phyloP scores from a whole-genome alignment of 306 rosid genomes.

The Ochetophila trinervis region DNA sequence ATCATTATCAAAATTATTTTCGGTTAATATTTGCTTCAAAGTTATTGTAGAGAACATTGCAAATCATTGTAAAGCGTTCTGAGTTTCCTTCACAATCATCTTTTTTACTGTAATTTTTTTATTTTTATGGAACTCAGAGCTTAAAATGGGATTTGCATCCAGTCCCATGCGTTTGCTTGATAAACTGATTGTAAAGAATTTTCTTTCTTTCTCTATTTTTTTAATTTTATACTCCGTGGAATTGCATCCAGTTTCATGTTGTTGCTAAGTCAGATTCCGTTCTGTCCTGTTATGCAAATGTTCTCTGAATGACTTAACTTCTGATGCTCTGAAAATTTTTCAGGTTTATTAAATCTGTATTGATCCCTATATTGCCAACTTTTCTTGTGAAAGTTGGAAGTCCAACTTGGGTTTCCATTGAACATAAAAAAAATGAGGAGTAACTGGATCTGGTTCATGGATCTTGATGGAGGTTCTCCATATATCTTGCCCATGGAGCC shows the following conservation, averaged over 20 bases:
- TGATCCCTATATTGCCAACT: constrained; percentile 4
- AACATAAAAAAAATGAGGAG: constrained; percentile 44
- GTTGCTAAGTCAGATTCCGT: not conserved
- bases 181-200: too few species aligned
- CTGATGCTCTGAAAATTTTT: constrained; percentile 15
- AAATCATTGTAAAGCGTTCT: not conserved
- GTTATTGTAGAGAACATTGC: not conserved
- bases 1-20: not conserved
- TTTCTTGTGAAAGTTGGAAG: constrained; percentile 4
- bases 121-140: too few species aligned
- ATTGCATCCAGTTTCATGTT: not conserved
- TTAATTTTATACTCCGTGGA: too few species aligned
- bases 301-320: too few species aligned
- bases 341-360: constrained; percentile 26
- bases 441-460: constrained; percentile 59
- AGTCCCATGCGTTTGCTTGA: too few species aligned
- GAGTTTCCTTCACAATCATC: not conserved
- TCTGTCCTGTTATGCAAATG: too few species aligned
- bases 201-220: too few species aligned
- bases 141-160: too few species aligned
- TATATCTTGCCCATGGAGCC: constrained; percentile 52
- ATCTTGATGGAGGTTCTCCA: constrained; percentile 61
- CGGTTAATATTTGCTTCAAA: not conserved
- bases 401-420: constrained; percentile 2
- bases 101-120: not conserved